Conservation (phyloP, 2,329 filamentous ascomycete genomes). For the Verticillium zaregamsianum region DNA sequence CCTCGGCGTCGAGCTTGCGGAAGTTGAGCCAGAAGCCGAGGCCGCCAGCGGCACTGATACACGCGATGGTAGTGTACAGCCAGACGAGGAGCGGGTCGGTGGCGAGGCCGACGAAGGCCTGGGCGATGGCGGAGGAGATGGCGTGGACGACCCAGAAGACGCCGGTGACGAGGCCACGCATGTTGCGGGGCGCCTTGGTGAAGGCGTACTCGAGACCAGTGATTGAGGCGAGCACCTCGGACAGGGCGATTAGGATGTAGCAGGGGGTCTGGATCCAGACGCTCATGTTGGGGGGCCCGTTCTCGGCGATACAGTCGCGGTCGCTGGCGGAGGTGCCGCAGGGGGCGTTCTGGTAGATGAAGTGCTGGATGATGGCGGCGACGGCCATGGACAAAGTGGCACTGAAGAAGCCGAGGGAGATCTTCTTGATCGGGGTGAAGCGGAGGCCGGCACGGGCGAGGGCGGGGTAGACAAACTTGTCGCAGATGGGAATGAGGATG, state of each 20-base stretch:
- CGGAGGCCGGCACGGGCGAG: conserved; percentile 50
- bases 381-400: conserved; percentile 21
- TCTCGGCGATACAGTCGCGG: conserved; percentile 33
- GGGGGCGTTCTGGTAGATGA: conserved; percentile 47
- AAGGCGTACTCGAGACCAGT: conserved; percentile 58
- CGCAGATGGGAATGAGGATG: conserved; percentile 68
- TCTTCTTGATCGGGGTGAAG: conserved; percentile 62
- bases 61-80: conserved; percentile 58
- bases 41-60: conserved; percentile 53
- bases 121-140: conserved; percentile 52
- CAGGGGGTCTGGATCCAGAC: conserved; percentile 43
- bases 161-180: conserved; percentile 54
- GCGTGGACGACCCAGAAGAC: conserved; percentile 56
- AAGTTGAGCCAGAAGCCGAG: conserved; percentile 58
- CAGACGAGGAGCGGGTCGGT: conserved; percentile 56
- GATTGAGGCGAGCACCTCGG: conserved; percentile 24
- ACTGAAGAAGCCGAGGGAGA: conserved; percentile 34
- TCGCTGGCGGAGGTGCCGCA: conserved; percentile 44
- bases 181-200: conserved; percentile 60
- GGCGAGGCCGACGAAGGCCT: conserved; percentile 28
- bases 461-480: conserved; percentile 53
- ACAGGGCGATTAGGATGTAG: conserved; percentile 23
- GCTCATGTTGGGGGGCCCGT: conserved; percentile 38
- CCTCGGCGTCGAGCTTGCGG: conserved; percentile 50
- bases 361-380: conserved; percentile 34